phyloP scores from a whole-genome alignment of 257 asterid genomes.

The Solanum sejunctum region DNA sequence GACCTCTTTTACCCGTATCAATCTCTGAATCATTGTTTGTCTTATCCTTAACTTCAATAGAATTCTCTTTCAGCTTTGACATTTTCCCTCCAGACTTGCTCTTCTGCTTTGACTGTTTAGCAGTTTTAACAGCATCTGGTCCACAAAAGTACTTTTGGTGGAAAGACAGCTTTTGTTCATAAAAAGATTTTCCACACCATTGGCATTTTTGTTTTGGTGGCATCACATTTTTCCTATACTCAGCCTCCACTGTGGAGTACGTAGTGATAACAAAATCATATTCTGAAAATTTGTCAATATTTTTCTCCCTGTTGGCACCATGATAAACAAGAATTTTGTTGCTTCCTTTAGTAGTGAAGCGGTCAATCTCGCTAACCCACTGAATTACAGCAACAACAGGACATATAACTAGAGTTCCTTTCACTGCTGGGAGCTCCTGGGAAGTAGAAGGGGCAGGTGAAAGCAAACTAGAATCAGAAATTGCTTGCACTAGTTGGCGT shows the following conservation, averaged over 20 bases:
- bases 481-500: constrained; percentile 31
- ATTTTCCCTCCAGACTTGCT: constrained; percentile 22
- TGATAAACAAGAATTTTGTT: constrained; percentile 74
- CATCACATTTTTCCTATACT: constrained; percentile 67
- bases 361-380: constrained; percentile 84
- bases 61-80: constrained; percentile 15
- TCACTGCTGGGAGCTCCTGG: constrained; percentile 37
- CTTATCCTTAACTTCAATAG: constrained; percentile 7
- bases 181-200: constrained; percentile 60
- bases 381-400: constrained; percentile 88
- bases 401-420: constrained; percentile 83
- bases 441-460: constrained; percentile 41
- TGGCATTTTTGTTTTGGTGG: constrained; percentile 73
- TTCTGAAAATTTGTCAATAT: constrained; percentile 41
- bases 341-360: constrained; percentile 74
- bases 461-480: constrained; percentile 15
- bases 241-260: constrained; percentile 76
- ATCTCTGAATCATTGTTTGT: constrained; percentile 9
- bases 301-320: constrained; percentile 66
- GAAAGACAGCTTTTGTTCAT: constrained; percentile 34
- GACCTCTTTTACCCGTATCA: constrained; percentile 9
- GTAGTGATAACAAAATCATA: constrained; percentile 90
- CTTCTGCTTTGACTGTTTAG: constrained; percentile 75
- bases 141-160: constrained; percentile 78
- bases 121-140: constrained; percentile 61